Base-by-base conservation (phyloP, 1,139 yeast genomes). In the Sugiyamaella castrensis region DNA sequence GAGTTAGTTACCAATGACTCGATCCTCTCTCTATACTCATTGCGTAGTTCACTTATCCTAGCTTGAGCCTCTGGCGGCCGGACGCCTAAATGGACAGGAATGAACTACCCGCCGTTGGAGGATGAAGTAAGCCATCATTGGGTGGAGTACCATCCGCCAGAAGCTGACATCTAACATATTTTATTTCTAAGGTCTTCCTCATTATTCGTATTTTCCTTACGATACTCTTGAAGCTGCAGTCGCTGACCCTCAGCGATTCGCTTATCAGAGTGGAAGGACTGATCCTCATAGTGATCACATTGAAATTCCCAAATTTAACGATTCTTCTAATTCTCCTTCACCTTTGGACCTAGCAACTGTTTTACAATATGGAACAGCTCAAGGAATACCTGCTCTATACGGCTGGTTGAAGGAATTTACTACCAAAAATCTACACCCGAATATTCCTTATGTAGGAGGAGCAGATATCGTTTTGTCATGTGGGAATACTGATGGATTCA, bases 401-500 rank as follows among this genome's bases (percentile, higher is more conserved):
- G 62, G 70, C 1, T 89, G 85, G 70, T 65, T 87, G 57, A 80
- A 71, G 62, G 82, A 82, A 50, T 91, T 86, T 69, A 84, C 88
- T 42, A 70, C 77, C 53, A 54, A 75, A 47, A 76, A 86, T 57
- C 89, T 72, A 51, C 63, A 65, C 12, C 66, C 75, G 47, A 73
- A 79, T 31, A 80, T 80, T 58, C 68, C 70, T 11, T 82, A 80
- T 62, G 82, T 88, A 73, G 77, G 75, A 55, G 79, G 82, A 1
- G 57, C 56, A 45, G 79, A 75, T 52, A 60, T 72, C 30, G 61
- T 74, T 43, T 68, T 79, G 52, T 74, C 87, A 30, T 76, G 81
- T 19, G 96, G 96, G 54, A 86, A 84, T 71, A 88, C 96, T 15
- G 87, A 86, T 65, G 79, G 89, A 4, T 83, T 92, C 87, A 91